Evolutionary conservation across 495 filamentous ascomycete species (phyloP).

Genomic region (Talaromyces proteolyticus): DNA sequence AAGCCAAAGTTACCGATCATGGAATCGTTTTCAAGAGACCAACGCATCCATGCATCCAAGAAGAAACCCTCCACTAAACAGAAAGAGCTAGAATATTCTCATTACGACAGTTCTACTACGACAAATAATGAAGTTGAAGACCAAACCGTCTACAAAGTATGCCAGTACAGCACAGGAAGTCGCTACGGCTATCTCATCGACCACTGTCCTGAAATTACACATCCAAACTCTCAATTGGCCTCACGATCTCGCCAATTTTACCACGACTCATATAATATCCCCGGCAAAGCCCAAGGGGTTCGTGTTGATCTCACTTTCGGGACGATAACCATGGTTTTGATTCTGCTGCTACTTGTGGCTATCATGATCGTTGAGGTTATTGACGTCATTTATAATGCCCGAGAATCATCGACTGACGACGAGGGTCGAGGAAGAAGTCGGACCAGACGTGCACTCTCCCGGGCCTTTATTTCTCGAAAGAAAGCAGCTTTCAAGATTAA

Average conservation of each 20-base stretch:
- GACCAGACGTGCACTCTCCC: background rate
- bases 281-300: background rate
- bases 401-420: background rate
- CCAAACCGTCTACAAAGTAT: background rate
- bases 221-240: background rate
- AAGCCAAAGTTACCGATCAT: background rate
- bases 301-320: background rate
- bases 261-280: background rate
- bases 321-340: background rate
- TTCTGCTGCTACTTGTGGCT: background rate
- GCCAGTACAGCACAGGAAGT: background rate
- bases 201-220: background rate
- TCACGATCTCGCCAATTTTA: background rate
- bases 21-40: background rate
- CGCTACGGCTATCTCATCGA: slow-evolving; percentile 4
- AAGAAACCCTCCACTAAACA: background rate
- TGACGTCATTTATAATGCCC: background rate
- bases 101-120: background rate
- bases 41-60: background rate
- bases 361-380: background rate
- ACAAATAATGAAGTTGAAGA: background rate
- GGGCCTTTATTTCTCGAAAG: background rate
- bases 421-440: background rate
- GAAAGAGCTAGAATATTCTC: background rate
- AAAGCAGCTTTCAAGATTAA: no score